Conservation (phyloP, 176 grass and related monocot genomes). For the Ensete glaucum region DNA sequence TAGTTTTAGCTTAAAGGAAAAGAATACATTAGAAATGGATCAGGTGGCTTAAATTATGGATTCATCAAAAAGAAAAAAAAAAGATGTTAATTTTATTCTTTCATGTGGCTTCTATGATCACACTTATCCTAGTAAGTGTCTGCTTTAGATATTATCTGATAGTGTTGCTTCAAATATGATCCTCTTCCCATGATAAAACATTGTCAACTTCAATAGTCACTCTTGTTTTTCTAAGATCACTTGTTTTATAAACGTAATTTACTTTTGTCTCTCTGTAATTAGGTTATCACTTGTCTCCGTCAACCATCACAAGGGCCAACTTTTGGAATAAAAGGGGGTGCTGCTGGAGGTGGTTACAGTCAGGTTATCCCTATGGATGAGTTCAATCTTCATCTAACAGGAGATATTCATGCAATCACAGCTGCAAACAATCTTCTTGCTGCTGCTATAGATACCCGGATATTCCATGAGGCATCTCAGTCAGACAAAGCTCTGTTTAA, state of each 20-base stretch:
- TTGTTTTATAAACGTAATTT: conserved; percentile 4
- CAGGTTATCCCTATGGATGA: conserved; percentile 99
- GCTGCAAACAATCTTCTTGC: conserved; percentile 98
- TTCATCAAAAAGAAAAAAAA: not conserved
- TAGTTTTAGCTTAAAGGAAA: not conserved
- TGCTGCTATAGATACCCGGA: conserved; percentile 90
- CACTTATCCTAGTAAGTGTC: not conserved
- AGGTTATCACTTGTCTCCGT: conserved; percentile 88
- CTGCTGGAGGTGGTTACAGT: conserved; percentile 97
- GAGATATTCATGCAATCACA: conserved; percentile 96
- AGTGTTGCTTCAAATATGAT: no score
- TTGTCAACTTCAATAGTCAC: not conserved
- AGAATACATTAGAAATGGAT: not conserved
- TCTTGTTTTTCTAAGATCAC: not conserved
- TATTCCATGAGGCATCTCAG: conserved; percentile 85
- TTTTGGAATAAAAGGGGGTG: conserved; percentile 96
- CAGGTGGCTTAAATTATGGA: not conserved
- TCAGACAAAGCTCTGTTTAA: conserved; percentile 96
- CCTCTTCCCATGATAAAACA: not conserved
- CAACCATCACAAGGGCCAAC: conserved; percentile 97
- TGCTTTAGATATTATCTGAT: not conserved
- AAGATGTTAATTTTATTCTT: not conserved
- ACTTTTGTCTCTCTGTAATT: conserved; percentile 12
- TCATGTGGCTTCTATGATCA: not conserved
- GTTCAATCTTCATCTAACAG: conserved; percentile 96